Conservation (phyloP, 495 filamentous ascomycete genomes). For the Clohesyomyces aquaticus region DNA sequence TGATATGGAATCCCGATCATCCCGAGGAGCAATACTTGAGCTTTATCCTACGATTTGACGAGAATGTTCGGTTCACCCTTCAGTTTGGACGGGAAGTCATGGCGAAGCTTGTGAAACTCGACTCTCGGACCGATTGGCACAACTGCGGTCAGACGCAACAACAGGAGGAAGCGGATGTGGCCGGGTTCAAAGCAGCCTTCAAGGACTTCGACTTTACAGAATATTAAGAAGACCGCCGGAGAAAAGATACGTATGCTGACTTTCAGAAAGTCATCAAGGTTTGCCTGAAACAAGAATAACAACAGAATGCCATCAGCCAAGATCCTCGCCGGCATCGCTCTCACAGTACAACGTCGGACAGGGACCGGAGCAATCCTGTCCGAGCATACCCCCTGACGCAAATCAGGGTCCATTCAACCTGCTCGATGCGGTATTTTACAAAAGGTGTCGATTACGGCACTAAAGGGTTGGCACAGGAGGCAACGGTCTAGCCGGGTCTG, state of each 20-base stretch:
- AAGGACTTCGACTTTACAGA: constrained; percentile 75
- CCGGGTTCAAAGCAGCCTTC: constrained; percentile 81
- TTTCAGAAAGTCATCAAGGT: too few species aligned
- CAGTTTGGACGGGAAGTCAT: constrained; percentile 78
- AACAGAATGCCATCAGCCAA: too few species aligned
- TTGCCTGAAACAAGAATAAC: too few species aligned
- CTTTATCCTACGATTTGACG: constrained; percentile 57
- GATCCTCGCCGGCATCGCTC: neutral
- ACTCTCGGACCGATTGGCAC: constrained; percentile 75
- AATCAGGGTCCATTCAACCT: constrained; percentile 8
- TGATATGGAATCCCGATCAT: constrained; percentile 68
- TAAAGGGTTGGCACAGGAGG: constrained; percentile 33
- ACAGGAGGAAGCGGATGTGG: constrained; percentile 80
- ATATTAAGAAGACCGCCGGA: neutral
- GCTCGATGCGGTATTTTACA: constrained; percentile 18
- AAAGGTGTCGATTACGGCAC: constrained; percentile 28
- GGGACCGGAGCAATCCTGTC: too few species aligned
- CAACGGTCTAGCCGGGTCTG: constrained; percentile 23
- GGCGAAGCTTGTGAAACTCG: constrained; percentile 81
- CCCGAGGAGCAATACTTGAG: constrained; percentile 49
- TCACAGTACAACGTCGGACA: neutral
- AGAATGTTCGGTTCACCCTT: constrained; percentile 61
- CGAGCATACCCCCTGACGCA: too few species aligned
- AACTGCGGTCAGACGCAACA: constrained; percentile 75
- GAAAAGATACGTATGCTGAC: too few species aligned